Evolutionary conservation across 2,329 filamentous ascomycete genomes (phyloP), one percentile per base, ranked within the genome.

Genomic region (Neofusicoccum parvum): DNA sequence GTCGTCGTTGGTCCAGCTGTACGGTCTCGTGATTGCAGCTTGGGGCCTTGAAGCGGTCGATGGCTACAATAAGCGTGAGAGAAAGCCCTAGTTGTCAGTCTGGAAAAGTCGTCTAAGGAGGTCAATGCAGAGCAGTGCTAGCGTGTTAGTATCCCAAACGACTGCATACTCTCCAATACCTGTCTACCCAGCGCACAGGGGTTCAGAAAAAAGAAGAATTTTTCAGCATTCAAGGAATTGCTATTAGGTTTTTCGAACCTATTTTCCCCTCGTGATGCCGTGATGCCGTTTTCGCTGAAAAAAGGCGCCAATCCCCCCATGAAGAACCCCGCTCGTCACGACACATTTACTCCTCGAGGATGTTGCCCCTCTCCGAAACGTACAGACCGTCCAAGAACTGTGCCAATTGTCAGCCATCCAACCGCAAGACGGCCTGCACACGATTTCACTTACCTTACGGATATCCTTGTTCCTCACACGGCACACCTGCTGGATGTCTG

Each of bases 381-480:
- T 99, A 99, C 83, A 99, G 88, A 90, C 95, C 95, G 86, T 99
- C 96, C 88, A 99, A 90, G 91, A 99, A 99, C 92, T 96, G 77
- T 69, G 12, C 15, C 9, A 11, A 15, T 9, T 17, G 46, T 65
- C 43, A 65, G 54, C 54, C 46, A 23, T 17, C 32, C 48, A 3
- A 23, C 27, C n/a, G 36, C 27, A 9, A 10, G 50, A 17, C 12
- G 23, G 7, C 23, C 43, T 20, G 27, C 34, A 32, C 6, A 36
- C 20, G 20, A 7, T n/a, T 74, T 17, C 12, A 60, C 83, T 73
- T 79, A 93, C 91, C 91, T 97, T 97, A 87, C 96, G 93, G 87
- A 99, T 99, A 97, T 99, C 95, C 93, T 99, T 99, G 92, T 99
- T 99, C 83, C 93, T 90, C 84, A 99, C 95, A 85, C 89, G 89